Conservation (phyloP, 2,329 filamentous ascomycete species). For the Diaporthe sp. region DNA sequence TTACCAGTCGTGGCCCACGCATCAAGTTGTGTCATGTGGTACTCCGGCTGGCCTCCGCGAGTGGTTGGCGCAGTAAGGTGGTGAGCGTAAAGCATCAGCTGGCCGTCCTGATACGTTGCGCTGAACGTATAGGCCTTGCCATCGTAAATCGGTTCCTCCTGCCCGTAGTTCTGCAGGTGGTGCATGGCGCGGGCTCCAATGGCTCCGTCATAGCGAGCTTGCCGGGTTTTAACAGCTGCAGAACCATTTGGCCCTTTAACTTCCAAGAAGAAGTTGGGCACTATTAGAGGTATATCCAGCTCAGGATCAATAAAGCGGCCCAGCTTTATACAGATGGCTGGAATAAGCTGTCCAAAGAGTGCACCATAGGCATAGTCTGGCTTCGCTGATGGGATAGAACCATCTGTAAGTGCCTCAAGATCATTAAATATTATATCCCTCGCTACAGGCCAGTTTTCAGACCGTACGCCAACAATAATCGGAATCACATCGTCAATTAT, state of each 20-base stretch:
- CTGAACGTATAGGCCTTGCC: conserved; percentile 51
- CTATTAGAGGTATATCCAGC: no score
- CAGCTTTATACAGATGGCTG: no score
- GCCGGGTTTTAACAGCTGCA: conserved; percentile 41
- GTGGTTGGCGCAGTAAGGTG: conserved; percentile 46
- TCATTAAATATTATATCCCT: no score
- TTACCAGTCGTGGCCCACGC: no score
- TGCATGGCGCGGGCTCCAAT: conserved; percentile 48
- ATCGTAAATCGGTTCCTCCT: conserved; percentile 47
- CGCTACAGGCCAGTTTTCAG: no score
- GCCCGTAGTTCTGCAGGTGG: conserved; percentile 48
- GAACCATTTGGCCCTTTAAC: conserved; percentile 49
- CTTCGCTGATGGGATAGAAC: no score
- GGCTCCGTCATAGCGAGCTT: conserved; percentile 3
- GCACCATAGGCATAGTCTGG: no score
- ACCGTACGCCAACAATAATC: no score
- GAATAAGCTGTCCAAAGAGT: no score
- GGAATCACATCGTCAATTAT: no score
- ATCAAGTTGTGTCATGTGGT: conserved; percentile 51
- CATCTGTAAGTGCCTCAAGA: no score
- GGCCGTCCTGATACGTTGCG: conserved; percentile 47
- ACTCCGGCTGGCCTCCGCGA: conserved; percentile 47
- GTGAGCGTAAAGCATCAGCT: conserved; percentile 51
- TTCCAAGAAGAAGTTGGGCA: conserved; percentile 50
- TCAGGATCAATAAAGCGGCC: no score